Conservation (phyloP, 2,329 filamentous ascomycete species). For the Pseudogymnoascus sp. region DNA sequence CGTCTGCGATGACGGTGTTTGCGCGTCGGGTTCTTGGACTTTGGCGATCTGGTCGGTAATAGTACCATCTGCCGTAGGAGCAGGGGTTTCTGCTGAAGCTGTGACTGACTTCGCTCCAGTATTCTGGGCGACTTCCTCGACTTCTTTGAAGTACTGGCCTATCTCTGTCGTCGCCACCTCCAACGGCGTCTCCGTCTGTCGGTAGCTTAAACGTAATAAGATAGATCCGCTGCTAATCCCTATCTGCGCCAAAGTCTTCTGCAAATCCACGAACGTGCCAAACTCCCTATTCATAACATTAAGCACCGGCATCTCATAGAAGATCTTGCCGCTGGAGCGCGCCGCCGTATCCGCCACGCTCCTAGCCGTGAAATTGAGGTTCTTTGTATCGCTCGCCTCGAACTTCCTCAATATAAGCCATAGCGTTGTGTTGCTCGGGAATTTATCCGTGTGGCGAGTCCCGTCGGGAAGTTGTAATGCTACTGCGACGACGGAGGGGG, state of each 20-base stretch:
- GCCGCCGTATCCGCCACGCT: constrained; percentile 58
- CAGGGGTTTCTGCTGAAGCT: constrained; percentile 14
- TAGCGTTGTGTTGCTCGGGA: constrained; percentile 77
- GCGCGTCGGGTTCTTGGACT: neutral
- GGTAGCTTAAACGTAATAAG: constrained; percentile 69
- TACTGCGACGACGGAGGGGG: constrained; percentile 76
- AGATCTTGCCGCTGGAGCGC: constrained; percentile 61
- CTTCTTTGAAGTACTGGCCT: constrained; percentile 56
- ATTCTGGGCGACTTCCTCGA: constrained; percentile 10
- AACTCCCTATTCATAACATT: constrained; percentile 77
- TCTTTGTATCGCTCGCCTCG: constrained; percentile 58
- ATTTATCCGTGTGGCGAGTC: constrained; percentile 70
- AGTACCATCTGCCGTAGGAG: constrained; percentile 12
- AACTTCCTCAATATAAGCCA: constrained; percentile 90
- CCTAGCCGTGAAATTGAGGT: constrained; percentile 75
- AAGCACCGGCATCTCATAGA: constrained; percentile 80
- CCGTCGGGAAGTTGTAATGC: constrained; percentile 76
- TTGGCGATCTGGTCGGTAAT: constrained; percentile 13
- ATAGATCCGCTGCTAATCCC: constrained; percentile 80
- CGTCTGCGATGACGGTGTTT: constrained; percentile 9
- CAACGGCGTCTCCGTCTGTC: constrained; percentile 65
- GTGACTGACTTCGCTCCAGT: neutral
- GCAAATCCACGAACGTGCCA: constrained; percentile 67
- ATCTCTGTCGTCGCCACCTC: constrained; percentile 83
- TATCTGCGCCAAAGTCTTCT: constrained; percentile 80